Evolutionary conservation across 2,329 filamentous ascomycete genomes (phyloP).

Genomic region (Trichoderma sp.): DNA sequence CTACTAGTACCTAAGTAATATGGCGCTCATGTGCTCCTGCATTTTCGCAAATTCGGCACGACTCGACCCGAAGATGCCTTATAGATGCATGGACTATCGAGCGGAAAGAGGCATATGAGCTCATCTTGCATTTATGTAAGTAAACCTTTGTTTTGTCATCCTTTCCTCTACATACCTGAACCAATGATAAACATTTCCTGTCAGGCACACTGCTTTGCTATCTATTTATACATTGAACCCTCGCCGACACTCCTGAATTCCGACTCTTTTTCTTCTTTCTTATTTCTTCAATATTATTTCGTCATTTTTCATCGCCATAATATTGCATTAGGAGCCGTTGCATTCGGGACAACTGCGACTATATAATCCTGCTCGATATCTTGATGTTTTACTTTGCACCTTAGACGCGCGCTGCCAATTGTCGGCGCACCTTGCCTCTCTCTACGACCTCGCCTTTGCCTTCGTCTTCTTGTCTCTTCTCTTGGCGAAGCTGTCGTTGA

Average conservation of each 20-base stretch:
- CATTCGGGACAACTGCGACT: not conserved
- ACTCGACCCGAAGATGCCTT: not conserved
- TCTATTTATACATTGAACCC: not conserved
- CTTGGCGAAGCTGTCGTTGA: not conserved
- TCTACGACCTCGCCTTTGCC: not conserved
- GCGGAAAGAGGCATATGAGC: not conserved
- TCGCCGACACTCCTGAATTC: not conserved
- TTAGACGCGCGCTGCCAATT: not conserved
- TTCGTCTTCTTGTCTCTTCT: not conserved
- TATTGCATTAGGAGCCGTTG: not conserved
- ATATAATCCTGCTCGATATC: not conserved
- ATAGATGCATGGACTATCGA: not conserved
- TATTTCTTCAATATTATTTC: not conserved
- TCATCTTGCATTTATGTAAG: too few species aligned
- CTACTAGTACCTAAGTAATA: too few species aligned
- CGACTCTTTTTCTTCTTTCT: not conserved
- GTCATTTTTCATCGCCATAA: not conserved
- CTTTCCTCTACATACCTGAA: not conserved
- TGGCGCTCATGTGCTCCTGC: not conserved
- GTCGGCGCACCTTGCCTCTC: not conserved
- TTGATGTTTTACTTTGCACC: not conserved
- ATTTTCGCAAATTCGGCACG: not conserved
- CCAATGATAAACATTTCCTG: not conserved
- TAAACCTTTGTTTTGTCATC: not conserved
- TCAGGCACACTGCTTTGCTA: not conserved